These are phyloP conservation scores for Chenopodium formosanum DNA, from an alignment of 148 eudicot species.

Conservation along the genomic window DNA sequence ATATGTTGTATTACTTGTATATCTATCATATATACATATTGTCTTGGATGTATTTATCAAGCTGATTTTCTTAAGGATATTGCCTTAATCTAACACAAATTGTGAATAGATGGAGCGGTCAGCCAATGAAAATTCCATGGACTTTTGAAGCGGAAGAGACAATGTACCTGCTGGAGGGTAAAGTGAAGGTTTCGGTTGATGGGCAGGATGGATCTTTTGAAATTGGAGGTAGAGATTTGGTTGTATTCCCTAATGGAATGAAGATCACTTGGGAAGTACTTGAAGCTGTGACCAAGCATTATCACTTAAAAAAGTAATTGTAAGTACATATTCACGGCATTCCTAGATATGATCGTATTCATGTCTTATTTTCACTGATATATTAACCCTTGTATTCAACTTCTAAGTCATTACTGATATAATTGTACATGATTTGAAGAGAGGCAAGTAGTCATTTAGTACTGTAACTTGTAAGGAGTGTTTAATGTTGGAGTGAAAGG, in stretches of 20 bases:
- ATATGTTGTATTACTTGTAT: background rate
- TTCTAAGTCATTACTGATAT: too few species aligned
- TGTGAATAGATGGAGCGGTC: slow-evolving; percentile 29
- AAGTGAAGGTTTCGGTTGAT: slow-evolving; percentile 38
- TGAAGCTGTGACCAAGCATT: slow-evolving; percentile 45
- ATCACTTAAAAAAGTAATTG: slow-evolving; percentile 25
- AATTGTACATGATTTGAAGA: too few species aligned
- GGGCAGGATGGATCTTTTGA: slow-evolving; percentile 40
- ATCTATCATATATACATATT: too few species aligned
- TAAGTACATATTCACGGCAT: slow-evolving; percentile 6
- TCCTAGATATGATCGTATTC: background rate
- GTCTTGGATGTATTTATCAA: background rate
- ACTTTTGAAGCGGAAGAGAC: slow-evolving; percentile 41
- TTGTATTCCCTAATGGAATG: slow-evolving; percentile 46
- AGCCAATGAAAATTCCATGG: slow-evolving; percentile 47
- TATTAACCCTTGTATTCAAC: background rate
- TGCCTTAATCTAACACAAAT: background rate
- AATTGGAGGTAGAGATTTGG: slow-evolving; percentile 38
- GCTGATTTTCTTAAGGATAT: background rate
- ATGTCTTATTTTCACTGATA: background rate
- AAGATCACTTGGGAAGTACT: slow-evolving; percentile 42
- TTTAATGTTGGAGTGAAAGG: background rate
- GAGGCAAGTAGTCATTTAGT: too few species aligned
- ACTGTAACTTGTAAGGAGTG: too few species aligned
- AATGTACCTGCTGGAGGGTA: slow-evolving; percentile 47